Base-by-base conservation (phyloP, 495 filamentous ascomycete species). In the Trichoderma orchidacearum region DNA sequence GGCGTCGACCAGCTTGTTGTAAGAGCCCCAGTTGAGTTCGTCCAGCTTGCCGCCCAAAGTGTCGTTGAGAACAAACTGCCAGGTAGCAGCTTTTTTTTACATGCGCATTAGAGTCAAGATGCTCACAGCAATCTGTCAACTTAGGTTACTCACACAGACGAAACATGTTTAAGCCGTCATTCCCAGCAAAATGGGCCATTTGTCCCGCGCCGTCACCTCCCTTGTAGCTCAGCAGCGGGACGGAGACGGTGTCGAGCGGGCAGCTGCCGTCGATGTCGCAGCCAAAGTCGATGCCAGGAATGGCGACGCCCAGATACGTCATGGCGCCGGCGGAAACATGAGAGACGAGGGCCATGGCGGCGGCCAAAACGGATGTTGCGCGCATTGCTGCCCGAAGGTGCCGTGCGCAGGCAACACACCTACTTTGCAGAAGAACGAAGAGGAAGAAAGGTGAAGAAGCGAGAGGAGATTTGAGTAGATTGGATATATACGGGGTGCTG, bases 1-100 rank as follows among this genome's bases (percentile, higher is more conserved):
- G 23, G 76, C 73, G 63, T 83, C 75, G 31, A 85, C 65, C 25
- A 84, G 63, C 29, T 68, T 66, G 65, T 84, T 75, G 61, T 83
- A 85, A 31, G 72, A 68, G n/a, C 61, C 74, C 11, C 78, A 61
- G 63, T 80, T 75, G 53, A 62, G 61, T 27, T 60, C 48, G 59
- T 80, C 67, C 30, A 80, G 66, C 25, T 61, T 62, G 23, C 68
- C 72, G 35, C 71, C 72, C 23, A 74, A 59, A 25, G 68, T 56
- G 58, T 70, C 70, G 57, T 77, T 77, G 57, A 70, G 68, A 18
- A 81, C 69, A 60, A 70, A 80, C 56, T 80, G 77, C 76, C 75
- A 79, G 41, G 73, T 70, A 36, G 74, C 73, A 25, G 78, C 70
- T 72, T 28, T n/a, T 17, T n/a, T 28, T 13, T 7, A 30, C 15